Percentiles rank a stretch among this genome's conserved stretches.
Evolutionary conservation across 1,284 basidiomycete genomes (phyloP).

Genomic region (Volvariella volvacea): DNA sequence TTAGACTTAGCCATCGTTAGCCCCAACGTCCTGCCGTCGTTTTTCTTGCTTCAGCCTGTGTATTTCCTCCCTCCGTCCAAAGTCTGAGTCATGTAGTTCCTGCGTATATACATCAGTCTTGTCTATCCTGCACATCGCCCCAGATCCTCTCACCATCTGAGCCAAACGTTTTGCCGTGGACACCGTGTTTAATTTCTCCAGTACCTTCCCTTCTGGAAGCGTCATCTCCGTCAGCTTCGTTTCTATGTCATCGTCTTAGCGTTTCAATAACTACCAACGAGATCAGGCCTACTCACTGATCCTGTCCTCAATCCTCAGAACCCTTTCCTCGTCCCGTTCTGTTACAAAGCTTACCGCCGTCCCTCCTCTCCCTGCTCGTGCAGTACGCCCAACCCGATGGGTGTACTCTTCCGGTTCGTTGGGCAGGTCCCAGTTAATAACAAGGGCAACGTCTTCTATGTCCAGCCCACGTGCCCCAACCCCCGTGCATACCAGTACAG

Average conservation of each 20-base stretch:
- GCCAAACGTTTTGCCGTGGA: conserved; percentile 91
- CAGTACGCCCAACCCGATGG: conserved; percentile 85
- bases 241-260: conserved; percentile 31
- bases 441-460: conserved; percentile 92
- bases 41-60: conserved; percentile 59
- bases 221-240: conserved; percentile 70
- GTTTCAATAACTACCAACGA: not conserved
- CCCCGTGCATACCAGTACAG: conserved; percentile 91
- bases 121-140: conserved; percentile 9
- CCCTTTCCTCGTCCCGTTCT: conserved; percentile 84
- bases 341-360: conserved; percentile 93
- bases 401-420: conserved; percentile 72
- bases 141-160: conserved; percentile 73
- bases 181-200: conserved; percentile 84
- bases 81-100: conserved; percentile 89
- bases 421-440: conserved; percentile 96
- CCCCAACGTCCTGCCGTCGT: conserved; percentile 14
- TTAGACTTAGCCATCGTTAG: not conserved
- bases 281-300: conserved; percentile 56
- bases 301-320: conserved; percentile 80
- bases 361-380: conserved; percentile 87
- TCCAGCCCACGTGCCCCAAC: conserved; percentile 93
- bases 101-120: no score
- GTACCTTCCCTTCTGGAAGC: conserved; percentile 75
- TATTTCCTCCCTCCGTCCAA: conserved; percentile 84